These are phyloP conservation scores for Hammondia hammondi DNA, from an alignment of 169 alveolate species.

Conservation along the genomic window DNA sequence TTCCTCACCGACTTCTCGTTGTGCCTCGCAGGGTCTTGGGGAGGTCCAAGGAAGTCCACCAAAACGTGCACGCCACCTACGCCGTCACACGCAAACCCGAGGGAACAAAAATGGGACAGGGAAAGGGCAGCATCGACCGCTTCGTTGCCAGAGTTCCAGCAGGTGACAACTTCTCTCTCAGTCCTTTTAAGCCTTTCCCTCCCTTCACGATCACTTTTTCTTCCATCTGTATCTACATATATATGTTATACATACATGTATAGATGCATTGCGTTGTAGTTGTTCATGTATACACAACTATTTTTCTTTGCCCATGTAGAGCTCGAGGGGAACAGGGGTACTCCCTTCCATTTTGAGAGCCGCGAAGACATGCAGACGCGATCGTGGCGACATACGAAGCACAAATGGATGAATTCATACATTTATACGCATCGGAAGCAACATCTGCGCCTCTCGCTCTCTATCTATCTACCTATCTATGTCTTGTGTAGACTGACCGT, in stretches of 20 bases:
- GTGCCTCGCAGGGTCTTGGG: slow-evolving; percentile 40
- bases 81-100: slow-evolving; percentile 69
- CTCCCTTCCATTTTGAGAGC: too few species aligned
- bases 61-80: slow-evolving; percentile 66
- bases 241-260: too few species aligned
- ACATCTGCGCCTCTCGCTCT: too few species aligned
- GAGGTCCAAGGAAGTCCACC: slow-evolving; percentile 46
- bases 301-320: too few species aligned
- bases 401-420: too few species aligned
- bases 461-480: background rate
- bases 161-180: slow-evolving; percentile 3
- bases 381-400: too few species aligned
- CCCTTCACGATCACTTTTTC: background rate
- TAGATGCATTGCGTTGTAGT: too few species aligned
- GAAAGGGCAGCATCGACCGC: slow-evolving; percentile 68
- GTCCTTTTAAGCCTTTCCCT: background rate
- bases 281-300: too few species aligned
- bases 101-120: slow-evolving; percentile 70
- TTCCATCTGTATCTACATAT: background rate
- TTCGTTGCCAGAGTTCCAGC: slow-evolving; percentile 70
- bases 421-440: too few species aligned
- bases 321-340: too few species aligned
- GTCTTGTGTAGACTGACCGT: too few species aligned
- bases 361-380: too few species aligned
- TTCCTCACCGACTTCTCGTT: background rate